Evolutionary conservation across 345 rosid species (phyloP).

Genomic region (Corymbia maculata): DNA sequence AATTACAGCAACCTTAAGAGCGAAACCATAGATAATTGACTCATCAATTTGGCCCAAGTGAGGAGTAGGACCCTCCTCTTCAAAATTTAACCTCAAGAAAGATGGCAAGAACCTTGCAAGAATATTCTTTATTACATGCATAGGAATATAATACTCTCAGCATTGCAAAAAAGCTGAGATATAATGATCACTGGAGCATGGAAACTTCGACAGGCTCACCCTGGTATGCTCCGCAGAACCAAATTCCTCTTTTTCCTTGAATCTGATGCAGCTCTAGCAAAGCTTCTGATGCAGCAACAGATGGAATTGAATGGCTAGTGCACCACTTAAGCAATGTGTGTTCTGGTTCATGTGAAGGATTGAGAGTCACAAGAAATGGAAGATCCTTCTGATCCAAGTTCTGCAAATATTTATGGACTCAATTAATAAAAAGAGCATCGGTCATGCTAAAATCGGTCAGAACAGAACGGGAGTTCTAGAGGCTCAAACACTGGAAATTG

Average conservation of each 20-base stretch:
- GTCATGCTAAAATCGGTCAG: not conserved
- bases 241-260: constrained; percentile 81
- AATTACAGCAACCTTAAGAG: not conserved
- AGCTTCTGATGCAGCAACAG: constrained; percentile 78
- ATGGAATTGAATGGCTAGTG: constrained; percentile 84
- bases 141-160: not conserved
- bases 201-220: constrained; percentile 19
- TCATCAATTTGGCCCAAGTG: not conserved
- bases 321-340: constrained; percentile 61
- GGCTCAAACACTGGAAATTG: not conserved
- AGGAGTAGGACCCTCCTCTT: not conserved
- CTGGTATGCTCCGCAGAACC: constrained; percentile 93
- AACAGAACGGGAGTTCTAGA: not conserved
- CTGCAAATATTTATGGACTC: constrained; percentile 18
- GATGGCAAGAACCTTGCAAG: not conserved
- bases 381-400: constrained; percentile 54
- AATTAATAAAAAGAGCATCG: not conserved
- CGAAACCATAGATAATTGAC: not conserved
- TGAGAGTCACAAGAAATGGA: constrained; percentile 76
- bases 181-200: not conserved
- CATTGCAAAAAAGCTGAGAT: not conserved
- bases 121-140: not conserved
- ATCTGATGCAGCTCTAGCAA: constrained; percentile 55
- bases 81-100: not conserved
- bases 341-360: constrained; percentile 53